Evolutionary conservation across 805 yeast genomes (phyloP), one percentile per base, ranked within the genome.

Genomic region (Candida wancherniae): DNA sequence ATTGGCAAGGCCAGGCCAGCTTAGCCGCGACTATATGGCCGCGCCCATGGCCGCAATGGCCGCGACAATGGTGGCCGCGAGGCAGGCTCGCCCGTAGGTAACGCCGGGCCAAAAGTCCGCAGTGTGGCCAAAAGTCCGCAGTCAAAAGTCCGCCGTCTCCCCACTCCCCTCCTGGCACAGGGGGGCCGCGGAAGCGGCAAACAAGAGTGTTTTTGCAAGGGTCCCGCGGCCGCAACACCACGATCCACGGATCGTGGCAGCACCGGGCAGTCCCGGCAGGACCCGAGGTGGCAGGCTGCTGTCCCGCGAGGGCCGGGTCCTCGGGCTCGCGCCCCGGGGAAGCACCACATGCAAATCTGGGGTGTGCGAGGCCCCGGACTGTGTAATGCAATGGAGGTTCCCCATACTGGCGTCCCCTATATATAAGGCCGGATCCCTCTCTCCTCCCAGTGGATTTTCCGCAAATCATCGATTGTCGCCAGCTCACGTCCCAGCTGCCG

Each of bases 341-440:
- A 36, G 39, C 37, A 14, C 42, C 42, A 38, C 42, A 34, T 38
- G 42, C 42, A 34, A 38, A 38, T 34, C 42, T 29, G 39, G 42
- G 42, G 42, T 28, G 38, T 17, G 22, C 24, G 16, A 12, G 14
- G 14, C 36, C 26, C 19, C 9, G 15, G 21, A 15, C 28, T 9
- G 16, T 13, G 29, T 29, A 9, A 11, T 19, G 29, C 29, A 12
- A n/a, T 9, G 6, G 19, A 12, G 9, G 7, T 24, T 31, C 34
- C 33, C 34, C 36, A 29, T 31, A 18, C n/a, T 24, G 16, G 18
- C 29, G n/a, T 12, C 26, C 36, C 39, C 36, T 30, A 27, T 38
- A 38, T 38, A 34, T 28, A 38, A 31, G 33, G 14, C 9, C 9
- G 9, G n/a, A n/a, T n/a, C n/a, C n/a, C n/a, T n/a, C 19, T 13